Percentiles rank a stretch among this genome's conserved stretches.
Evolutionary conservation across 2,329 filamentous ascomycete species (phyloP).

Genomic region (Fusarium sambucinum): DNA sequence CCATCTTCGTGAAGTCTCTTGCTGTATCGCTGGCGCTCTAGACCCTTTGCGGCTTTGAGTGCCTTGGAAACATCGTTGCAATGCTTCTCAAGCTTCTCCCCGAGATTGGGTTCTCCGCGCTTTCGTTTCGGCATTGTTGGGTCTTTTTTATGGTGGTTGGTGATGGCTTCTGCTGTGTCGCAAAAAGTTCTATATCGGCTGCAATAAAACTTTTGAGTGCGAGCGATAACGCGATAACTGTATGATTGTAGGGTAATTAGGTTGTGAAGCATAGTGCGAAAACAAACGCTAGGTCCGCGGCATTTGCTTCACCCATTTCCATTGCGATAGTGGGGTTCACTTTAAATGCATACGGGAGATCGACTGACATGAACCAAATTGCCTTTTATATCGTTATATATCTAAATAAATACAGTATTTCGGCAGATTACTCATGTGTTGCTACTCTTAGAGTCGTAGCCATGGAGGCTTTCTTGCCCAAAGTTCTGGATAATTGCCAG

Average conservation of each 20-base stretch:
- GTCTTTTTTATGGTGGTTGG: slow-evolving; percentile 31
- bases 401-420: too few relatives aligned
- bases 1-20: slow-evolving; percentile 66
- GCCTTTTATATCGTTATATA: background rate
- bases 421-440: background rate
- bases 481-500: background rate
- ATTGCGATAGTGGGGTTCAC: slow-evolving; percentile 29
- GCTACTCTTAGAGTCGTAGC: too few relatives aligned
- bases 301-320: slow-evolving; percentile 14
- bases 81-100: slow-evolving; percentile 65
- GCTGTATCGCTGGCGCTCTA: slow-evolving; percentile 81
- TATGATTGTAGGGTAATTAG: rapidly evolving
- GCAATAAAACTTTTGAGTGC: slow-evolving; percentile 64
- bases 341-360: slow-evolving; percentile 10
- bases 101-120: slow-evolving; percentile 60
- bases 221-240: slow-evolving; percentile 52
- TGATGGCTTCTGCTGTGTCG: slow-evolving; percentile 30
- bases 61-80: slow-evolving; percentile 73
- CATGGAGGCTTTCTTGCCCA: background rate
- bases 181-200: slow-evolving; percentile 39
- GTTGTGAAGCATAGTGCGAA: slow-evolving; percentile 11
- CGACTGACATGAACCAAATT: background rate
- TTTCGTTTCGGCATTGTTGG: slow-evolving; percentile 69
- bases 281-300: background rate
- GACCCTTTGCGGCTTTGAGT: slow-evolving; percentile 78